phyloP scores from a whole-genome alignment of 352 stramenopile genomes.

The Pythium dissimile region DNA sequence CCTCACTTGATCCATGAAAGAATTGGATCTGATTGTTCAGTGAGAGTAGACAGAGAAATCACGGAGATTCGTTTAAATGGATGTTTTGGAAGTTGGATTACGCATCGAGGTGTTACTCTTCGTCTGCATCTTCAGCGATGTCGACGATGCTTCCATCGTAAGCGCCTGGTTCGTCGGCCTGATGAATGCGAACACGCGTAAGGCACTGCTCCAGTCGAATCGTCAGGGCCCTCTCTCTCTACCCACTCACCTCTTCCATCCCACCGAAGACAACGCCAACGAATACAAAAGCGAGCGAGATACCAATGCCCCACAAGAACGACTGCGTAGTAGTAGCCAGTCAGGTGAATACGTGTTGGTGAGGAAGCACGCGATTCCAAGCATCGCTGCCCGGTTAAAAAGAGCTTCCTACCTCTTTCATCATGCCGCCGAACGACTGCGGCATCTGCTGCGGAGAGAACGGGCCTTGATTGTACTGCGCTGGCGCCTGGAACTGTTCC shows the following conservation, averaged over 20 bases:
- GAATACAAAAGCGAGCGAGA: slow-evolving; percentile 71
- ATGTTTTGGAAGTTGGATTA: background rate
- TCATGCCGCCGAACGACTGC: slow-evolving; percentile 54
- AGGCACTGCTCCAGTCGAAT: background rate
- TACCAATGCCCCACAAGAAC: slow-evolving; percentile 76
- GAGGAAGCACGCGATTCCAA: no score
- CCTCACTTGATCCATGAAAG: background rate
- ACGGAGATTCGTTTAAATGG: background rate
- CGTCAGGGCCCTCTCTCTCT: background rate
- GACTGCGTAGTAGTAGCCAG: slow-evolving; percentile 33
- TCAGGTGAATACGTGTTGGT: background rate
- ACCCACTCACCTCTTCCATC: slow-evolving; percentile 52
- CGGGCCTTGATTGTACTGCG: slow-evolving; percentile 31
- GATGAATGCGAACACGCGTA: background rate
- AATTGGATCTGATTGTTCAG: background rate
- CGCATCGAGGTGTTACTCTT: background rate
- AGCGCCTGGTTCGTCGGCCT: background rate
- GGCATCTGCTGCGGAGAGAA: slow-evolving; percentile 23
- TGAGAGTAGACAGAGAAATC: background rate
- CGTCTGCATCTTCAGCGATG: background rate
- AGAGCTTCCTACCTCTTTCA: slow-evolving; percentile 69
- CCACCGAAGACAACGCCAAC: slow-evolving; percentile 62
- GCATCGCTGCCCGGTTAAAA: no score
- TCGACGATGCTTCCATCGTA: background rate
- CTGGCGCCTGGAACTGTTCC: slow-evolving; percentile 16